Evolutionary conservation across 2,329 filamentous ascomycete genomes (phyloP).

Genomic region (Myriosclerotinia scirpicola): DNA sequence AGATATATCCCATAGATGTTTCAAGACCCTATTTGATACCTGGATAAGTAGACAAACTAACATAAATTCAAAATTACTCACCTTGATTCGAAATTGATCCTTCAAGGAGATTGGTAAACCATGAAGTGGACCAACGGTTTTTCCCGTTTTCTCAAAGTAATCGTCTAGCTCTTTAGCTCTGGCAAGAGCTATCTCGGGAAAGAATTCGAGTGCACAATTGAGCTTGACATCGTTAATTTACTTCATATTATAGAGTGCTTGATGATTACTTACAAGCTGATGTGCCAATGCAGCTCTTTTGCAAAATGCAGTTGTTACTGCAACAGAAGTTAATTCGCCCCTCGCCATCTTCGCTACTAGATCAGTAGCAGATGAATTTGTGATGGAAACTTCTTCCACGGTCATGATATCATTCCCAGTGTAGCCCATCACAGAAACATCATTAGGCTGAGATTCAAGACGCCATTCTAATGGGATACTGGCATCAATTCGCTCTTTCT

Average conservation of each 20-base stretch:
- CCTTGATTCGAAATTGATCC: slow-evolving; percentile 62
- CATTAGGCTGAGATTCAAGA: slow-evolving; percentile 52
- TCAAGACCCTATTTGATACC: slow-evolving; percentile 47
- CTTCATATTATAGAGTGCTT: neutral
- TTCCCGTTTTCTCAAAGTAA: slow-evolving; percentile 42
- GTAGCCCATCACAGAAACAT: slow-evolving; percentile 53
- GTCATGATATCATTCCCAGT: slow-evolving; percentile 34
- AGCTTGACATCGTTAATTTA: slow-evolving; percentile 21
- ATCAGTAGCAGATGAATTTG: slow-evolving; percentile 34
- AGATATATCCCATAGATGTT: slow-evolving; percentile 63
- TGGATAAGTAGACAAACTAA: neutral
- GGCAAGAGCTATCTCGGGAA: slow-evolving; percentile 49
- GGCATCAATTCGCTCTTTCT: slow-evolving; percentile 53
- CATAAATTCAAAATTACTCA: neutral
- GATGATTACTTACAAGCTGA: slow-evolving; percentile 41
- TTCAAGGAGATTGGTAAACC: slow-evolving; percentile 60
- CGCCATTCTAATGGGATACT: slow-evolving; percentile 59
- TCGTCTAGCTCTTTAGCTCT: slow-evolving; percentile 49
- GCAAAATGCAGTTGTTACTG: slow-evolving; percentile 49
- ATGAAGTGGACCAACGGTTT: slow-evolving; percentile 59
- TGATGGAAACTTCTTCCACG: slow-evolving; percentile 48
- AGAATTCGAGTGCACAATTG: slow-evolving; percentile 48
- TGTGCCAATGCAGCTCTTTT: slow-evolving; percentile 51
- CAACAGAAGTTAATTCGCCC: slow-evolving; percentile 36
- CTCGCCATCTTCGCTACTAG: slow-evolving; percentile 34